These are phyloP conservation scores for Yamadazyma spencermartinsiae DNA, from an alignment of 1,139 yeast genomes.

Conservation along the genomic window DNA sequence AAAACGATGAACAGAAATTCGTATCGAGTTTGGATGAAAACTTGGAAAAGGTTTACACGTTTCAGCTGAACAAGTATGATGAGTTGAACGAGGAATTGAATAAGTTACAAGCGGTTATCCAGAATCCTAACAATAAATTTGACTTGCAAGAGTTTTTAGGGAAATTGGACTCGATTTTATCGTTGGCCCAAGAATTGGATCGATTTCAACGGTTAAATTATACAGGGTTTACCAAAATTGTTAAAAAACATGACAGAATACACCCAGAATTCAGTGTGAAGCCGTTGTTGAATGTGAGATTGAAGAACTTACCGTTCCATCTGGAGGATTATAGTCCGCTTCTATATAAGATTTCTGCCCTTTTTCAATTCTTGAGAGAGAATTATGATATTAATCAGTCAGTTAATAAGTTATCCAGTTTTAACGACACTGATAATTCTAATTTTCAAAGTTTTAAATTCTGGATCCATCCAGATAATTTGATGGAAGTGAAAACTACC, in stretches of 20 bases:
- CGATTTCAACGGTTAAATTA: constrained; percentile 87
- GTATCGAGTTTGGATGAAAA: constrained; percentile 82
- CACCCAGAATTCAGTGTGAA: constrained; percentile 85
- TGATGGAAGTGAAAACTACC: constrained; percentile 95
- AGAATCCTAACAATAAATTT: constrained; percentile 35
- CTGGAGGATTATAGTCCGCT: constrained; percentile 94
- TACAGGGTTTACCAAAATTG: constrained; percentile 93
- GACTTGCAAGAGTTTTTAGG: constrained; percentile 59
- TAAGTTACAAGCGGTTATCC: constrained; percentile 54
- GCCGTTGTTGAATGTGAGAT: constrained; percentile 83
- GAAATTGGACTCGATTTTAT: constrained; percentile 70
- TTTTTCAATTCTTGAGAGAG: constrained; percentile 80
- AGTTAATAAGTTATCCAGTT: constrained; percentile 45
- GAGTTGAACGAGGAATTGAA: constrained; percentile 66
- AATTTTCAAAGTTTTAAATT: constrained; percentile 81
- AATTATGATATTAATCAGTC: constrained; percentile 48
- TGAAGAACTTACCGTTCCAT: constrained; percentile 86
- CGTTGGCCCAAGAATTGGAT: constrained; percentile 81
- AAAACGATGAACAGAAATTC: constrained; percentile 78
- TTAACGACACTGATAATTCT: constrained; percentile 48
- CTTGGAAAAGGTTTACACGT: constrained; percentile 88
- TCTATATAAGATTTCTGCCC: constrained; percentile 74
- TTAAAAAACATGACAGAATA: constrained; percentile 91
- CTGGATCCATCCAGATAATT: constrained; percentile 95
- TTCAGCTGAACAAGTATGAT: constrained; percentile 72